These are phyloP conservation scores for Leishmania martiniquensis DNA, from an alignment of 208 protist genomes.

Conservation along the genomic window DNA sequence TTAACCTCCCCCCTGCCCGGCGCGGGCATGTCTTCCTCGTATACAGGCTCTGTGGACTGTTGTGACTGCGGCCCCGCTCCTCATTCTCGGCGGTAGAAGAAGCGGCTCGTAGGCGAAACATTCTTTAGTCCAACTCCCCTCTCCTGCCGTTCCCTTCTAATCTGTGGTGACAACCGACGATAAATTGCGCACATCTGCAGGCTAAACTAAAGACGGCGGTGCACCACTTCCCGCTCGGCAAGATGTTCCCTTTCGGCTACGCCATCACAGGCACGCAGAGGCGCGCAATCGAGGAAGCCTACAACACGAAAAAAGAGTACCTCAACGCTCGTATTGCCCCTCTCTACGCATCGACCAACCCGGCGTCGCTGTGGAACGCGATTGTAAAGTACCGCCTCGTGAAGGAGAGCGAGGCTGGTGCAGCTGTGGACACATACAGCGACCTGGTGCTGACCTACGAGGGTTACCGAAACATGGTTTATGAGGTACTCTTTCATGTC, in stretches of 20 bases:
- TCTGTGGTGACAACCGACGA: not conserved
- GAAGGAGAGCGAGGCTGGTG: conserved; percentile 8
- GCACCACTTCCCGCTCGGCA: not conserved
- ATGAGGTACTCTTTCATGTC: conserved; percentile 72
- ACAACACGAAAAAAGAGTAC: conserved; percentile 58
- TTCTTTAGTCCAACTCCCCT: not conserved
- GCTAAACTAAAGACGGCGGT: not conserved
- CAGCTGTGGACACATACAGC: conserved; percentile 59
- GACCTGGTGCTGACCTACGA: conserved; percentile 71
- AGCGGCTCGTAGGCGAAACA: not conserved
- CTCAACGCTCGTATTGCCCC: conserved; percentile 44
- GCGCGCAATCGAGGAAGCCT: conserved; percentile 35
- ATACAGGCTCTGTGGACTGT: not conserved
- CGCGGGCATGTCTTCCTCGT: not conserved
- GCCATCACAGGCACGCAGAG: conserved; percentile 31
- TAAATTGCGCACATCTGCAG: not conserved
- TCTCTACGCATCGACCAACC: conserved; percentile 72
- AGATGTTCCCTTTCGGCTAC: conserved; percentile 34
- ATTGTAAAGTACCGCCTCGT: conserved; percentile 74
- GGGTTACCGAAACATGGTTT: conserved; percentile 71
- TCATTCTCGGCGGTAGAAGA: not conserved
- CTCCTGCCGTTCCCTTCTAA: too few species aligned
- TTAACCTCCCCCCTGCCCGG: not conserved
- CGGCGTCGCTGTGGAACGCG: conserved; percentile 67
- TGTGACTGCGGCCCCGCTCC: not conserved